Base-by-base conservation (phyloP, 148 eudicot species). In the Spergularia marina region DNA sequence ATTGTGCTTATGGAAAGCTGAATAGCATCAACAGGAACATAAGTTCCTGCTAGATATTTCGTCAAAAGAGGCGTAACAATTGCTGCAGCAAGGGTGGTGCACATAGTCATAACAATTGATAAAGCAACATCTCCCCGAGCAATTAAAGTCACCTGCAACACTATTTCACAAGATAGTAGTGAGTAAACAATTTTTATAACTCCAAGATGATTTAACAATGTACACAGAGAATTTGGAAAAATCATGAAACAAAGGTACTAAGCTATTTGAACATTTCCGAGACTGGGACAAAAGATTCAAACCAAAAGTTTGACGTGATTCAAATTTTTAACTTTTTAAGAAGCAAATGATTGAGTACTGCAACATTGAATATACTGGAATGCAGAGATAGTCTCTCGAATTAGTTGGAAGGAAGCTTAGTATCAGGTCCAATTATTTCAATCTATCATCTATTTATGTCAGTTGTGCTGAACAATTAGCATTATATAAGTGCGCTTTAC, bases 81-180 rank as follows among this genome's bases (percentile, higher is more conserved):
- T 56, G 85, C 91, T 39, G 95, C 89, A 65, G 89, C 95, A 54
- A 90, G 81, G 25, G 91, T 90, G 65, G 88, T 85, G 72, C 90
- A 90, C 68, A 70, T 83, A 2, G 95, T 90, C 92, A 88, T 88
- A 14, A 90, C 86, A 21, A 90, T 85, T 39, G 91, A 88, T 71
- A 90, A 71, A 60, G 90, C 83, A 16, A 90, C 92, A 77, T 88
- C 95, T 36, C 95, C 92, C 76, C 75, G 85, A 72, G 91, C 89
- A 77, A 90, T 85, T 71, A 88, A 84, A 51, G 95, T 86, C 65
- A 85, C 95, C 91, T 90, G 90, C 25, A 84, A 76, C 68, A 84
- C 83, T 80, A 78, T 68, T 80, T 74, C 79, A 73, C 71, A 36
- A 73, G 74, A 71, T 30, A 62, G 34, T 76, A 80, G 74, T 80